Percentiles rank a stretch among this genome's conserved stretches.
phyloP scores from a whole-genome alignment of 129 eudicot species.

The Centrapalus pauciflorus region DNA sequence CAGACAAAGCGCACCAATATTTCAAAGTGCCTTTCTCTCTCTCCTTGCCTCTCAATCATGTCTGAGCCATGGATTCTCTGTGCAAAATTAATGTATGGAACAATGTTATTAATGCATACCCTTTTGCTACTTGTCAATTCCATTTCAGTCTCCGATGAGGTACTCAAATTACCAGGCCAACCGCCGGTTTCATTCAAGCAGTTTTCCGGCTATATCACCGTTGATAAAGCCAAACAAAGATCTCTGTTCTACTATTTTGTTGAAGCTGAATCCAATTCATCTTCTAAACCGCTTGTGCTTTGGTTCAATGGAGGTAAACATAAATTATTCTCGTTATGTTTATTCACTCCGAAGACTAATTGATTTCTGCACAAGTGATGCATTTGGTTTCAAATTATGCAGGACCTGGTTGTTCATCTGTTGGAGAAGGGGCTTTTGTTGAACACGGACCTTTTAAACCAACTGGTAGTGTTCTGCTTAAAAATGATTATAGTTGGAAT shows the following conservation, averaged over 20 bases:
- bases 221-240: conserved; percentile 42
- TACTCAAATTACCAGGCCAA: conserved; percentile 54
- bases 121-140: conserved; percentile 11
- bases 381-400: conserved; percentile 18
- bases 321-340: not conserved
- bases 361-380: not conserved
- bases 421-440: conserved; percentile 79
- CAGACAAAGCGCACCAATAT: too few species aligned
- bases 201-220: conserved; percentile 47
- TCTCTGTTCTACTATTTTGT: conserved; percentile 63
- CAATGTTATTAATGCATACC: conserved; percentile 7
- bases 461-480: conserved; percentile 48
- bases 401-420: conserved; percentile 93
- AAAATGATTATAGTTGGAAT: conserved; percentile 79
- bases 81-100: conserved; percentile 12
- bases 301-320: conserved; percentile 76
- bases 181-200: conserved; percentile 57
- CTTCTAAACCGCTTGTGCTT: conserved; percentile 71
- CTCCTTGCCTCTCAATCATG: conserved; percentile 26
- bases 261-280: conserved; percentile 52
- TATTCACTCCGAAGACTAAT: not conserved
- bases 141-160: conserved; percentile 29
- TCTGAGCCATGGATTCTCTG: conserved; percentile 34
- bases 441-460: conserved; percentile 89
- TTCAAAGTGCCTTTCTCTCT: not conserved